Evolutionary conservation across 1,284 basidiomycete genomes (phyloP).

Genomic region (Sparassis latifolia): DNA sequence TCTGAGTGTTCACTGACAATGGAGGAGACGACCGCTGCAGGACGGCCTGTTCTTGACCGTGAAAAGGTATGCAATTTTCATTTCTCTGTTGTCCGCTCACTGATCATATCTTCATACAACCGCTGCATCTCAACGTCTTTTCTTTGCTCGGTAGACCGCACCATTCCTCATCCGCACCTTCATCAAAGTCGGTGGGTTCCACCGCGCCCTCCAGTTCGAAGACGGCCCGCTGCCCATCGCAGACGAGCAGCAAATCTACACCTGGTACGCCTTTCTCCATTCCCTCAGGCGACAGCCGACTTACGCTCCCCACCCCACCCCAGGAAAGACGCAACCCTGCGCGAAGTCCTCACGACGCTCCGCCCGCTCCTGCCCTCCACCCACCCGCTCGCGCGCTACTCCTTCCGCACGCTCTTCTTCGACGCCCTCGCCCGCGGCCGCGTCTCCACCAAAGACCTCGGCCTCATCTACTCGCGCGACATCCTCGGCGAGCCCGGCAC

Average conservation of each 20-base stretch:
- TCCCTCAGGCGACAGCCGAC: constrained; percentile 1
- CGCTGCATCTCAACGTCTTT: not conserved
- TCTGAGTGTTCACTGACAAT: not conserved
- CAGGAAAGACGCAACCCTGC: constrained; percentile 75
- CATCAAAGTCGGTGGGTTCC: constrained; percentile 71
- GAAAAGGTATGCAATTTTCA: not conserved
- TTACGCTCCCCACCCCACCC: not conserved
- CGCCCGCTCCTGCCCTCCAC: constrained; percentile 63
- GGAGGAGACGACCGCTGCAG: not conserved
- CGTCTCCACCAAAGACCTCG: constrained; percentile 68
- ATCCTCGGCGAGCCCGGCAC: constrained; percentile 71
- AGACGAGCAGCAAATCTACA: constrained; percentile 73
- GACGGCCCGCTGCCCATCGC: constrained; percentile 65
- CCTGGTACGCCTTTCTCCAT: constrained; percentile 39
- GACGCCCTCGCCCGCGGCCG: constrained; percentile 64
- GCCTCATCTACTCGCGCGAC: constrained; percentile 72
- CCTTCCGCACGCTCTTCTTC: constrained; percentile 70
- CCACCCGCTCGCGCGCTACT: constrained; percentile 71
- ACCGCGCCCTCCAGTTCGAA: constrained; percentile 64
- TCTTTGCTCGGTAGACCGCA: constrained; percentile 41
- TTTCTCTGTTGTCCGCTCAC: not conserved
- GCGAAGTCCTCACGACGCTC: constrained; percentile 68
- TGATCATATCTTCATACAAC: not conserved
- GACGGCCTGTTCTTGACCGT: not conserved
- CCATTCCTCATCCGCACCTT: constrained; percentile 79